These are phyloP conservation scores for Buddleja alternifolia DNA, from an alignment of 257 asterid species.

Conservation along the genomic window DNA sequence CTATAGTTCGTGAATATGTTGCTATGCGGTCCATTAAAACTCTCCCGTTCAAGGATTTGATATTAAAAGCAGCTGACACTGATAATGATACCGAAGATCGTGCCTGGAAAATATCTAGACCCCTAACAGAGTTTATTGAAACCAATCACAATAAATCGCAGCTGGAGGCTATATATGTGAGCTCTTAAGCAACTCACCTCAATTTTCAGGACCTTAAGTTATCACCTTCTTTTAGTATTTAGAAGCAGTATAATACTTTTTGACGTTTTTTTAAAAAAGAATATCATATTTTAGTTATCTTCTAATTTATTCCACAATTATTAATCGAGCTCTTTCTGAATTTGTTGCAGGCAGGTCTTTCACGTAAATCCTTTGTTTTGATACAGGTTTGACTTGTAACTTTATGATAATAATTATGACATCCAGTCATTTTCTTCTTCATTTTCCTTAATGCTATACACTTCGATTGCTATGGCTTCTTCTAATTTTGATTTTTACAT, in stretches of 20 bases:
- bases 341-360: conserved; percentile 90
- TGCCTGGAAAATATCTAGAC: conserved; percentile 87
- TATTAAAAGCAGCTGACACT: conserved; percentile 68
- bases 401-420: conserved; percentile 25
- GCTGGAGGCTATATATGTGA: conserved; percentile 85
- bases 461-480: conserved; percentile 9
- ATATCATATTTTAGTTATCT: not conserved
- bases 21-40: conserved; percentile 78
- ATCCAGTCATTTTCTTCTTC: not conserved
- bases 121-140: conserved; percentile 67
- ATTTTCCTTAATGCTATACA: not conserved
- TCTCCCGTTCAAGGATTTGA: conserved; percentile 87
- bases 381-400: conserved; percentile 75
- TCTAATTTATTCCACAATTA: conserved; percentile 9
- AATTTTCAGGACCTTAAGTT: conserved; percentile 25
- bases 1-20: conserved; percentile 91
- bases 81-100: conserved; percentile 56
- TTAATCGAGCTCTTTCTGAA: conserved; percentile 31
- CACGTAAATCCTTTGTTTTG: conserved; percentile 75
- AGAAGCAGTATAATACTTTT: not conserved
- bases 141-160: conserved; percentile 82
- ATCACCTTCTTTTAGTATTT: conserved; percentile 11
- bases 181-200: conserved; percentile 38
- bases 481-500: not conserved
- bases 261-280: not conserved